Evolutionary conservation across 345 rosid species (phyloP).

Genomic region (Diplotaxis tenuifolia): DNA sequence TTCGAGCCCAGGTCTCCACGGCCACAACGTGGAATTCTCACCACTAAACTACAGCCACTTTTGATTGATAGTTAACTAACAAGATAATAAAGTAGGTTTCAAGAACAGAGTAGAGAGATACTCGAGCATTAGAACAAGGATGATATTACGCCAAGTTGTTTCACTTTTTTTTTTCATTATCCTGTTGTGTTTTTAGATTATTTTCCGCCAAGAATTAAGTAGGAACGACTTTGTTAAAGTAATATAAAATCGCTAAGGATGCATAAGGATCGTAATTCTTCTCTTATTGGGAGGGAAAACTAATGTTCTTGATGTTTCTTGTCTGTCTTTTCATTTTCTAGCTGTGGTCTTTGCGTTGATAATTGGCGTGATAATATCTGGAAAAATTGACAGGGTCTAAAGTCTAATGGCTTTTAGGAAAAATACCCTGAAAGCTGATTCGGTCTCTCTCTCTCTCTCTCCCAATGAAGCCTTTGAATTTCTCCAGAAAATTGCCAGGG

Average conservation of each 20-base stretch:
- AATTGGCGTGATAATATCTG: conserved; percentile 29
- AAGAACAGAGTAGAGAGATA: not conserved
- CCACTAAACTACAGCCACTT: not conserved
- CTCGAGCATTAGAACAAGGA: not conserved
- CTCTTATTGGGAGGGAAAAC: not conserved
- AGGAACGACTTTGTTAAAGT: not conserved
- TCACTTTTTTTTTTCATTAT: not conserved
- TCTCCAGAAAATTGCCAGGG: conserved; percentile 55
- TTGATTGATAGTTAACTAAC: too few relatives aligned
- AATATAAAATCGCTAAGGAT: too few relatives aligned
- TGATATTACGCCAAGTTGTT: not conserved
- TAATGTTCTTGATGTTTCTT: not conserved
- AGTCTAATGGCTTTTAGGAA: conserved; percentile 88
- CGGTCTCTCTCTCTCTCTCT: conserved; percentile 51
- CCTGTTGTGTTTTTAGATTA: not conserved
- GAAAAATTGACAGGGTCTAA: conserved; percentile 32
- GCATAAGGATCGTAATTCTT: not conserved
- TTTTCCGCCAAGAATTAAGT: not conserved
- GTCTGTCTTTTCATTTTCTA: conserved; percentile 5
- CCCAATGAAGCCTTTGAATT: conserved; percentile 63
- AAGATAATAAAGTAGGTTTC: too few relatives aligned
- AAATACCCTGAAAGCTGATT: conserved; percentile 50
- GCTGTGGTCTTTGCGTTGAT: conserved; percentile 1
- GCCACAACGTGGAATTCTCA: conserved; percentile 80
- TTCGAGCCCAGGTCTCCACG: conserved; percentile 92